Conservation (phyloP, 1,284 basidiomycete species). For the Fomitopsis pinicola region DNA sequence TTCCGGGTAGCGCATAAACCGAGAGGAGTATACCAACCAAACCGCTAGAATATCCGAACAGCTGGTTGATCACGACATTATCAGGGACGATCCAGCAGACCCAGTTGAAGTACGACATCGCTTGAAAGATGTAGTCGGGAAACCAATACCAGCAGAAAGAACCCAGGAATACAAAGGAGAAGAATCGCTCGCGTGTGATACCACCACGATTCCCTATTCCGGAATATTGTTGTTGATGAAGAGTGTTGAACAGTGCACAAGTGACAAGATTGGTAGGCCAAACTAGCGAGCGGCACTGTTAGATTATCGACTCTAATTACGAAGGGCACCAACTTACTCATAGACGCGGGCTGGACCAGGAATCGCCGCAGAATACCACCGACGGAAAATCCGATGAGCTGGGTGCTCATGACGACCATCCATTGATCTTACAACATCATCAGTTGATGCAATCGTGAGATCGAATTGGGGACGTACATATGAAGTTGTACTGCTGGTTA, state of each 20-base stretch:
- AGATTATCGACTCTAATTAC: background rate
- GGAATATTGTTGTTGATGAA: conserved; percentile 50
- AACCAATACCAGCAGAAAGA: conserved; percentile 45
- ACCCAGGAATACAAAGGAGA: conserved; percentile 37
- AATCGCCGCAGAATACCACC: conserved; percentile 59
- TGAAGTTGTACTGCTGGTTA: conserved; percentile 37
- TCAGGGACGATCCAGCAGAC: conserved; percentile 54
- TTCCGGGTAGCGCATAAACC: background rate
- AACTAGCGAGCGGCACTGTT: conserved; percentile 33
- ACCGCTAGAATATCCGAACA: conserved; percentile 39
- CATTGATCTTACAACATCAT: conserved; percentile 51
- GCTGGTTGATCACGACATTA: conserved; percentile 33
- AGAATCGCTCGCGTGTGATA: conserved; percentile 49
- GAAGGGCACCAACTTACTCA: conserved; percentile 44
- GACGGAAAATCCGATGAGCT: conserved; percentile 68
- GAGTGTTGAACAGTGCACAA: conserved; percentile 56
- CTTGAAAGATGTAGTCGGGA: conserved; percentile 47
- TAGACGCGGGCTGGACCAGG: conserved; percentile 73
- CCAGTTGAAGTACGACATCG: conserved; percentile 53
- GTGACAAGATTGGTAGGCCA: conserved; percentile 68
- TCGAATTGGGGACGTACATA: background rate
- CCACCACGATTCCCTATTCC: conserved; percentile 42
- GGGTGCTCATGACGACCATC: conserved; percentile 48
- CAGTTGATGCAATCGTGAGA: background rate
- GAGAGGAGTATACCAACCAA: conserved; percentile 14